Evolutionary conservation across 2,329 filamentous ascomycete genomes (phyloP), one percentile per base, ranked within the genome.

Genomic region (Colletotrichum caudatum): DNA sequence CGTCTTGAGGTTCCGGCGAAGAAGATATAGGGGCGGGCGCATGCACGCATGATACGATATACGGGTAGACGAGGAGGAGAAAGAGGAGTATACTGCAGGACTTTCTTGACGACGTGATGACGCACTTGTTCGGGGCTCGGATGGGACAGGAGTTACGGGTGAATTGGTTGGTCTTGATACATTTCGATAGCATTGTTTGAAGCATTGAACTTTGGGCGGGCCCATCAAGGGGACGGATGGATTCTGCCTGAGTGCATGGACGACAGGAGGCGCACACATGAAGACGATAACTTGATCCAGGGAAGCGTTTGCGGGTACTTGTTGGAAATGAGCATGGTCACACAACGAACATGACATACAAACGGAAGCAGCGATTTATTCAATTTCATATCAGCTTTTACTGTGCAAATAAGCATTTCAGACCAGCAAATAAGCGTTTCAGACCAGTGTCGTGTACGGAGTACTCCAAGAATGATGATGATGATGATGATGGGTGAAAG

Each of bases 91-190:
- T 48, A 62, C 41, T 48, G 57, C 61, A 54, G 57, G 48, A 64
- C 37, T 64, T 69, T 54, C 51, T 72, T 69, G 66, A 71, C 50
- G 69, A 72, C 39, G 50, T 69, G 48, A 72, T 64, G 69, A 72
- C 60, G 69, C 61, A 72, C 65, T 69, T 69, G 66, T 56, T 69
- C 61, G 59, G 63, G 65, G 59, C 39, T 69, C 66, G 53, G 50
- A 57, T 60, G 66, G 61, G 54, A 59, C 59, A 41, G 69, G 69
- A 61, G 69, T 72, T 72, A 41, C 16, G 41, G 69, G 59, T 53
- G 35, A 12, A 44, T 18, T 48, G 37, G 59, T 29, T 72, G 65
- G 26, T 69, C 59, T 64, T 48, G 66, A 64, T 46, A 56, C 39
- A 54, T 60, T 60, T 68, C 35, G 37, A 60, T 37, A 41, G 69